Evolutionary conservation across 139 green algal species (phyloP).

Genomic region (Coccomyxa sp.): DNA sequence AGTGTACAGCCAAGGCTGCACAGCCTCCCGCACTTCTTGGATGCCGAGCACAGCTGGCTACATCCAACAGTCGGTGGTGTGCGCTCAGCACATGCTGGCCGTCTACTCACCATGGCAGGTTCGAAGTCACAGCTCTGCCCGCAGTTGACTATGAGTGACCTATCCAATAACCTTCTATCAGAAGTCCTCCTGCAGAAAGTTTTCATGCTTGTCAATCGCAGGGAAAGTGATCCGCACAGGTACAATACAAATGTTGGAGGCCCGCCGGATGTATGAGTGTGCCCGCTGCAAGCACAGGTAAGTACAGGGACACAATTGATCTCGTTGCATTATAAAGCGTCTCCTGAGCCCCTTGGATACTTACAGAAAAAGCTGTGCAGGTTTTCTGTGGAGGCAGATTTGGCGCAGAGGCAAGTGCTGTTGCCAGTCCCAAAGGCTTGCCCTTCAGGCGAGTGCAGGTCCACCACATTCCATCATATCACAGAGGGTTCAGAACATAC

Average conservation of each 20-base stretch:
- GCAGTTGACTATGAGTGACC: too few species aligned
- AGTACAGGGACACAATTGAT: background rate
- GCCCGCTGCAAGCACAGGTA: constrained; percentile 54
- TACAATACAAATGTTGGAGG: constrained; percentile 70
- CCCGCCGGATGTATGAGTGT: constrained; percentile 58
- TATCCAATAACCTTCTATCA: background rate
- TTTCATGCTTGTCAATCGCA: background rate
- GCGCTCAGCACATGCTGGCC: constrained; percentile 43
- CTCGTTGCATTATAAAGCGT: background rate
- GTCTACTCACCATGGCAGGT: constrained; percentile 53
- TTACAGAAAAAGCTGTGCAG: background rate
- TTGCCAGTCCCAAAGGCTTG: constrained; percentile 36
- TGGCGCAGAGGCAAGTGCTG: constrained; percentile 23
- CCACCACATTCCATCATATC: constrained; percentile 54
- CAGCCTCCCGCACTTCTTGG: constrained; percentile 35
- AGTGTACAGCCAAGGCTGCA: constrained; percentile 48
- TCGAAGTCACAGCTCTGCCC: too few species aligned
- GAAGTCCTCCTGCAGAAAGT: background rate
- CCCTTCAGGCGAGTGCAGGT: constrained; percentile 39
- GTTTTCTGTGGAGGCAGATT: constrained; percentile 22
- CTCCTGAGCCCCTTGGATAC: background rate
- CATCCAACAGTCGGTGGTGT: constrained; percentile 42
- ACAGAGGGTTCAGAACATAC: constrained; percentile 23
- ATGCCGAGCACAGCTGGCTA: constrained; percentile 36
- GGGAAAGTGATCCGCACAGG: constrained; percentile 75